Percentiles rank a stretch among this genome's conserved stretches.
phyloP scores from a whole-genome alignment of 148 eudicot genomes.

The Silene latifolia region DNA sequence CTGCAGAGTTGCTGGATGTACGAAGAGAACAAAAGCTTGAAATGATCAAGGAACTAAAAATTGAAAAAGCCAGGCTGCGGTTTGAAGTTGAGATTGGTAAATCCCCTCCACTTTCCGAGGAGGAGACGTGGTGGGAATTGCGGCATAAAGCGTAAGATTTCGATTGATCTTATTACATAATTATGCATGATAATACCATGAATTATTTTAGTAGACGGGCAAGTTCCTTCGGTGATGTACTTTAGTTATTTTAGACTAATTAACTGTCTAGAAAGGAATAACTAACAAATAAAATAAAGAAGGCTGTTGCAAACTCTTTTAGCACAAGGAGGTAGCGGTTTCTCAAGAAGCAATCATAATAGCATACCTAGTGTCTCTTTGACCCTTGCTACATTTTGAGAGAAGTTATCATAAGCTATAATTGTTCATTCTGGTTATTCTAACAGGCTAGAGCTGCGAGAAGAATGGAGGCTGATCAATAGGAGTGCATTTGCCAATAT shows the following conservation, averaged over 20 bases:
- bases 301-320: background rate
- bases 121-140: conserved; percentile 75
- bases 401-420: background rate
- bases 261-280: background rate
- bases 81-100: conserved; percentile 95
- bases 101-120: conserved; percentile 88
- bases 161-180: background rate
- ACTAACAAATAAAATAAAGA: background rate
- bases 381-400: background rate
- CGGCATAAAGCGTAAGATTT: conserved; percentile 82
- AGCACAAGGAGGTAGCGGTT: background rate
- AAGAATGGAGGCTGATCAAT: conserved; percentile 75
- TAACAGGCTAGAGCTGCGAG: conserved; percentile 80
- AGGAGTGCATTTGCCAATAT: conserved; percentile 94
- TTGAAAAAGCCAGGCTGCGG: conserved; percentile 61
- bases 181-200: background rate
- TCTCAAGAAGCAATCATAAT: background rate
- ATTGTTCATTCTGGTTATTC: conserved; percentile 15
- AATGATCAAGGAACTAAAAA: conserved; percentile 71
- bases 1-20: conserved; percentile 85
- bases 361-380: background rate
- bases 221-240: background rate
- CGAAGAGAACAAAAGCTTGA: conserved; percentile 84
- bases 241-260: background rate
- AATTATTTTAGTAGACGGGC: background rate